Conservation (phyloP, 73 alveolate genomes). For the Uronychia setigera region DNA sequence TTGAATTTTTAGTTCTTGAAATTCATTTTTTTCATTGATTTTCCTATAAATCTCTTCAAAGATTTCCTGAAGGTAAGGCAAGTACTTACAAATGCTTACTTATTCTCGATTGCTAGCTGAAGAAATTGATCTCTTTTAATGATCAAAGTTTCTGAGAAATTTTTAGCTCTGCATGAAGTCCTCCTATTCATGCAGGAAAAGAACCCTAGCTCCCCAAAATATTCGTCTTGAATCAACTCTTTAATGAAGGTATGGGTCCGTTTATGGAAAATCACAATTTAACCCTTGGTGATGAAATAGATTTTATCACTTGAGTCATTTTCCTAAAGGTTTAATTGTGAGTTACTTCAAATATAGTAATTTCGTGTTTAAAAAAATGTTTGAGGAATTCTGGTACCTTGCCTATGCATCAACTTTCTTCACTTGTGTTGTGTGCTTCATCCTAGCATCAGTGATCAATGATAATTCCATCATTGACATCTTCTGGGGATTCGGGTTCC, state of each 20-base stretch:
- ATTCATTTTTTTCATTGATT: slow-evolving; percentile 30
- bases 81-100: neutral
- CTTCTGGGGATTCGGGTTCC: slow-evolving; percentile 16
- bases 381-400: too few relatives aligned
- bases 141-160: slow-evolving; percentile 36
- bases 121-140: neutral
- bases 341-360: too few relatives aligned
- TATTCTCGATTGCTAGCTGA: neutral
- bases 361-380: too few relatives aligned
- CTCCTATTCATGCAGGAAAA: slow-evolving; percentile 57
- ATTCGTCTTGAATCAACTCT: slow-evolving; percentile 46
- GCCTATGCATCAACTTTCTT: too few relatives aligned
- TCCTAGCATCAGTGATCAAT: slow-evolving; percentile 5
- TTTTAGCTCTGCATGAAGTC: slow-evolving; percentile 61
- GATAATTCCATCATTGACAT: slow-evolving; percentile 43
- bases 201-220: slow-evolving; percentile 69
- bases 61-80: slow-evolving; percentile 15
- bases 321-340: too few relatives aligned
- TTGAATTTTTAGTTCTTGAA: slow-evolving; percentile 15
- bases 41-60: neutral
- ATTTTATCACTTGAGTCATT: slow-evolving; percentile 49
- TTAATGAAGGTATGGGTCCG: slow-evolving; percentile 48
- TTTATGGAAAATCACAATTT: slow-evolving; percentile 51
- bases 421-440: too few relatives aligned
- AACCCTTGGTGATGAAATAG: slow-evolving; percentile 66